Conservation (phyloP, 106 monocot genomes). For the Chionographis japonica region DNA sequence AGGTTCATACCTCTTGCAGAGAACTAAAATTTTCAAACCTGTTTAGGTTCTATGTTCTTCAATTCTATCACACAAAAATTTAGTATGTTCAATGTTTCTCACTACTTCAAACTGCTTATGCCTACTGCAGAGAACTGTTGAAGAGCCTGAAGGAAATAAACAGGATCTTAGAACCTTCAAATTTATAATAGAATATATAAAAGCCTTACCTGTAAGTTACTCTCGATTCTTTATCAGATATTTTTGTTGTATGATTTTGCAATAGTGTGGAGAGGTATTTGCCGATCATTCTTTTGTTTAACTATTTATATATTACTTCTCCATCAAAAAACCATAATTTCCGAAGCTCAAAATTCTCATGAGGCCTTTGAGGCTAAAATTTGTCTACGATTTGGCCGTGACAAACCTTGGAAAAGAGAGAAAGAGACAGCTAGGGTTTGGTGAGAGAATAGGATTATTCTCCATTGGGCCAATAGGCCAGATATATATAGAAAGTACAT, state of each 20-base stretch:
- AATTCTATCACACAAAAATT: background rate
- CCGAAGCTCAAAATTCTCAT: no score
- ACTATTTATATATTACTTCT: no score
- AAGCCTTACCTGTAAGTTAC: slow-evolving; percentile 90
- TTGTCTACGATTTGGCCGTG: no score
- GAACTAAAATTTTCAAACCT: background rate
- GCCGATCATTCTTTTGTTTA: no score
- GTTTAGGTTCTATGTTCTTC: background rate
- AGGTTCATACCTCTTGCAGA: slow-evolving; percentile 26
- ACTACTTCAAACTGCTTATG: background rate
- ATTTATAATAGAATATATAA: slow-evolving; percentile 89
- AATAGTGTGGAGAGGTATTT: background rate
- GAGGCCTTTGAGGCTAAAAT: no score
- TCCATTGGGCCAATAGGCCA: no score
- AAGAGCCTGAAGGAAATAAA: slow-evolving; percentile 45
- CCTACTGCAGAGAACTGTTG: slow-evolving; percentile 66
- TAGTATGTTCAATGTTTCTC: background rate
- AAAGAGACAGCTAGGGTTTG: no score
- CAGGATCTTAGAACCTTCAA: slow-evolving; percentile 86
- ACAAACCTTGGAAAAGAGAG: no score
- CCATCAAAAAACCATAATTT: no score
- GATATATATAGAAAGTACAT: no score
- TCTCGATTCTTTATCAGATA: background rate
- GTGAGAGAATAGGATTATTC: no score
- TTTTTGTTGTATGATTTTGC: background rate